Conservation (phyloP, 1,284 basidiomycete species). For the Stygiomarasmius scandens region DNA sequence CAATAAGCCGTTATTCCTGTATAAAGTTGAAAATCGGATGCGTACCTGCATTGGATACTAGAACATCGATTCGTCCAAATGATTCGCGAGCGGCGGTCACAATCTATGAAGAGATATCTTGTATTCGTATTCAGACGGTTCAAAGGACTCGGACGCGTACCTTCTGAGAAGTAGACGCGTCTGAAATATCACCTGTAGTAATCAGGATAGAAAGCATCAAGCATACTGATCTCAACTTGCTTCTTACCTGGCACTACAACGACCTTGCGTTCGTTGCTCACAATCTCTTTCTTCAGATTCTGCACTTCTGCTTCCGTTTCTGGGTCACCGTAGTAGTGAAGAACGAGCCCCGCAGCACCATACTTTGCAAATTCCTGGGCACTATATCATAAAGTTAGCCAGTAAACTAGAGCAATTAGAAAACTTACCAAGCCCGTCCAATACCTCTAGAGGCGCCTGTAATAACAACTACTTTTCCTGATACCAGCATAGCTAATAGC, state of each 20-base stretch:
- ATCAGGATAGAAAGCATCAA: constrained; percentile 31
- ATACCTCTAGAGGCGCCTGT: constrained; percentile 84
- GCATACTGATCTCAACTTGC: neutral
- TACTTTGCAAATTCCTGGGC: constrained; percentile 66
- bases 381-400: constrained; percentile 21
- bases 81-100: constrained; percentile 56
- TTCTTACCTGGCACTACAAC: constrained; percentile 25
- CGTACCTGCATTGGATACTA: constrained; percentile 65
- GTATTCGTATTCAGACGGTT: neutral
- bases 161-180: constrained; percentile 60
- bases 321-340: constrained; percentile 72
- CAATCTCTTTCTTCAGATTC: constrained; percentile 16
- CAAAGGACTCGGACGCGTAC: constrained; percentile 34
- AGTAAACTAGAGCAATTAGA: too few relatives aligned
- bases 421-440: constrained; percentile 61
- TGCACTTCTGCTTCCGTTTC: constrained; percentile 56
- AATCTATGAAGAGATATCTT: constrained; percentile 45
- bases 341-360: constrained; percentile 66
- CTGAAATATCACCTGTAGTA: constrained; percentile 67
- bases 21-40: neutral
- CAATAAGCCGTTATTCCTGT: neutral
- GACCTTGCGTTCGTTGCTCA: constrained; percentile 15
- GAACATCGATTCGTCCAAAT: constrained; percentile 70
- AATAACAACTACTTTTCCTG: constrained; percentile 69
- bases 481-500: constrained; percentile 44